Conservation (phyloP, 192 early-diverging fungal species). For the Rhizophagus prolifer region DNA sequence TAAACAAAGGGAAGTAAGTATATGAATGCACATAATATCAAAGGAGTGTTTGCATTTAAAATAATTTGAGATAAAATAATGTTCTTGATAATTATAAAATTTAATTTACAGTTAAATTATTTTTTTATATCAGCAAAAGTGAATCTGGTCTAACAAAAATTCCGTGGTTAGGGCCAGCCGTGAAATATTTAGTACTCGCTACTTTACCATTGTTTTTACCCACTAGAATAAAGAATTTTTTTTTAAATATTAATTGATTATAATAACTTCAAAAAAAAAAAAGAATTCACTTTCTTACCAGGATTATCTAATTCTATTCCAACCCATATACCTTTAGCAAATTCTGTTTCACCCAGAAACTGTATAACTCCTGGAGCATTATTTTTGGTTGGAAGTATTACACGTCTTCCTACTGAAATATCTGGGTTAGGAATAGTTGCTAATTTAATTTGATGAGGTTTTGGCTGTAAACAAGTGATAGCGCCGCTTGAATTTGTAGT, state of each 20-base stretch:
- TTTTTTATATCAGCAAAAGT: constrained; percentile 18
- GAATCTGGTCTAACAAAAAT: constrained; percentile 33
- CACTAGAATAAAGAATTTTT: background rate
- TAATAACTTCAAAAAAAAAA: background rate
- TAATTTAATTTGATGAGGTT: constrained; percentile 24
- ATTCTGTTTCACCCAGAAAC: constrained; percentile 31
- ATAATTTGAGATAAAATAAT: background rate
- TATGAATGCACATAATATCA: background rate
- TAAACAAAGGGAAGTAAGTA: background rate
- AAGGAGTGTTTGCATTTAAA: background rate
- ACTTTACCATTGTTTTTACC: constrained; percentile 31
- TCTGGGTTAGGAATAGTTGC: constrained; percentile 19
- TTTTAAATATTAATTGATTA: background rate
- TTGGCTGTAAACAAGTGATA: constrained; percentile 20
- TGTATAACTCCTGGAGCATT: constrained; percentile 28
- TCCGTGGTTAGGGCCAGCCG: constrained; percentile 15
- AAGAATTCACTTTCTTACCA: background rate
- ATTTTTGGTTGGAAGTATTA: constrained; percentile 30
- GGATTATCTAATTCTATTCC: constrained; percentile 28
- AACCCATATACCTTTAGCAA: constrained; percentile 30
- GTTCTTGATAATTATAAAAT: background rate
- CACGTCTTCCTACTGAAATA: constrained; percentile 29
- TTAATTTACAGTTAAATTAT: constrained; percentile 1
- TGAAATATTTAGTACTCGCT: constrained; percentile 24
- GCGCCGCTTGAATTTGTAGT: background rate